Evolutionary conservation across 208 protist genomes (phyloP).

Genomic region (Crithidia expoeki): DNA sequence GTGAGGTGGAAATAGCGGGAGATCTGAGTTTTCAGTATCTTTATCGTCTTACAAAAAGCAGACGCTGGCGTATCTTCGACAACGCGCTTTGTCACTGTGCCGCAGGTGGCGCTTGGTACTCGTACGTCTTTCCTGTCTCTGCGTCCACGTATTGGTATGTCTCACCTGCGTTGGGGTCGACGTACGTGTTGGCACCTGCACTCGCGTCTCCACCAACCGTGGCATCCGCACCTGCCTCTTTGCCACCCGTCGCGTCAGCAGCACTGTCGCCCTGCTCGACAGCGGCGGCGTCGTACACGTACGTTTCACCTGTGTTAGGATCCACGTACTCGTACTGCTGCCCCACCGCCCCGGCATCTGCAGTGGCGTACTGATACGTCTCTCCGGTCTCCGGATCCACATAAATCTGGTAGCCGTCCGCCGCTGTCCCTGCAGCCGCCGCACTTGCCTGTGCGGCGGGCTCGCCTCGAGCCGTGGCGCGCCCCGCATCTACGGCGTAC

Average conservation of each 20-base stretch:
- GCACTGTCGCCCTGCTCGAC: neutral
- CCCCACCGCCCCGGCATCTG: neutral
- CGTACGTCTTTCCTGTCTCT: conserved; percentile 27
- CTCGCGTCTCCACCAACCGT: neutral
- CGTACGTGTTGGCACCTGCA: conserved; percentile 18
- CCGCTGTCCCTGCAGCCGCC: neutral
- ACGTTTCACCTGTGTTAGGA: conserved; percentile 35
- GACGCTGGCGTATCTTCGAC: neutral
- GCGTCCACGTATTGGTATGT: conserved; percentile 31
- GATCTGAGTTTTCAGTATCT: too few species aligned
- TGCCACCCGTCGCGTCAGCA: too few species aligned
- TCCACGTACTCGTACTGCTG: conserved; percentile 43
- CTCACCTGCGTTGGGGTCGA: conserved; percentile 33
- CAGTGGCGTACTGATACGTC: conserved; percentile 25
- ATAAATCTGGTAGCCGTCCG: conserved; percentile 16
- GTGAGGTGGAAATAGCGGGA: too few species aligned
- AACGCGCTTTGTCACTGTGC: neutral
- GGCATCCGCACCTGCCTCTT: too few species aligned
- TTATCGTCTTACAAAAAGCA: too few species aligned
- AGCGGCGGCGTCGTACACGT: conserved; percentile 25
- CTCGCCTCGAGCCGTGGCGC: neutral
- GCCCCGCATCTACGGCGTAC: conserved; percentile 22
- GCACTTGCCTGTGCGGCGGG: neutral
- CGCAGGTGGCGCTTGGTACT: conserved; percentile 27
- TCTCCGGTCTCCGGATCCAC: conserved; percentile 32